Percentiles rank a stretch among this genome's conserved stretches.
Evolutionary conservation across 805 yeast species (phyloP).

Genomic region (Teunomyces aglyptinius): DNA sequence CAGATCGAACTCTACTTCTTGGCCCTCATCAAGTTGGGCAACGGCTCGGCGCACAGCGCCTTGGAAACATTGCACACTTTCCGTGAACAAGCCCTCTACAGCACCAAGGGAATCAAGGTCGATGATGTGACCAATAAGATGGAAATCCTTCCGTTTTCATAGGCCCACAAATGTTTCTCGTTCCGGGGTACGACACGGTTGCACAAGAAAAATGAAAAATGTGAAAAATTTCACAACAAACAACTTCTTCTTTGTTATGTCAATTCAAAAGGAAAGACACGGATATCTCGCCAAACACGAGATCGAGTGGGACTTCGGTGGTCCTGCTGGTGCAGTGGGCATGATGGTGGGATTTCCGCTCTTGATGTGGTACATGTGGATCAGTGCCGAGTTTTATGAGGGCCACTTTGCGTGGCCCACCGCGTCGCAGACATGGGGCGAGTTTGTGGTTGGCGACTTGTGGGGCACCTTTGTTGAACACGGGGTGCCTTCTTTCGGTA

Average conservation of each 20-base stretch:
- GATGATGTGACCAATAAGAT: slow-evolving; percentile 1
- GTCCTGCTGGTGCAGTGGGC: slow-evolving; percentile 81
- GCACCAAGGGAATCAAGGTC: background rate
- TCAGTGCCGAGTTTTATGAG: slow-evolving; percentile 74
- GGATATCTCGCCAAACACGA: slow-evolving; percentile 44
- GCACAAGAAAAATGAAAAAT: background rate
- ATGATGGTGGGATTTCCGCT: slow-evolving; percentile 93
- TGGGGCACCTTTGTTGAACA: slow-evolving; percentile 43
- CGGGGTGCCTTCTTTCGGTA: slow-evolving; percentile 57
- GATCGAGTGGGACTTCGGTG: slow-evolving; percentile 89
- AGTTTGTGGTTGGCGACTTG: slow-evolving; percentile 43
- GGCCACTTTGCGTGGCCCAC: slow-evolving; percentile 73
- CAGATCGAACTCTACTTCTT: slow-evolving; percentile 21
- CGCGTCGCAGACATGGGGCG: slow-evolving; percentile 51
- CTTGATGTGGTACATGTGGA: slow-evolving; percentile 97
- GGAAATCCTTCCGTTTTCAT: slow-evolving; percentile 8
- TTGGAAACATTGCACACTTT: slow-evolving; percentile 5
- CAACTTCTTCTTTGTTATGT: background rate
- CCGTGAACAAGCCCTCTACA: slow-evolving; percentile 1
- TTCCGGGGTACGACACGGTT: background rate
- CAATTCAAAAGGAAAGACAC: slow-evolving; percentile 14
- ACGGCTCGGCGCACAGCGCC: slow-evolving; percentile 17
- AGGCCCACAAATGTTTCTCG: no score
- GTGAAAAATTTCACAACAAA: background rate
- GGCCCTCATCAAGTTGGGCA: slow-evolving; percentile 23